These are phyloP conservation scores for Coleophoma crateriformis DNA, from an alignment of 2,329 filamentous ascomycete species.

Conservation along the genomic window DNA sequence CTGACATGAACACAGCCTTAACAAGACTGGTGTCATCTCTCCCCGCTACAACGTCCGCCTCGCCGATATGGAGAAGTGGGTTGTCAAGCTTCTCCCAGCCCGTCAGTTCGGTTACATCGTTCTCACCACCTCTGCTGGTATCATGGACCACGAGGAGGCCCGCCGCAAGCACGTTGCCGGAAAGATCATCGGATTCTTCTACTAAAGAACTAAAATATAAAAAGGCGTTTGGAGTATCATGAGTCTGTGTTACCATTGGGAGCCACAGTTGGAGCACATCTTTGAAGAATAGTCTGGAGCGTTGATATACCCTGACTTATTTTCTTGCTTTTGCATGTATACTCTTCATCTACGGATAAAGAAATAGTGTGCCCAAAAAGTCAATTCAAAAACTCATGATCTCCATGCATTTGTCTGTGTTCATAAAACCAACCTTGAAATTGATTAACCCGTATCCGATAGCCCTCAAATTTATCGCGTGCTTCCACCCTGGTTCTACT, in stretches of 20 bases:
- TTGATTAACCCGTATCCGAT: no score
- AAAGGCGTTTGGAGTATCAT: constrained; percentile 23
- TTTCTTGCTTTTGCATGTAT: constrained; percentile 16
- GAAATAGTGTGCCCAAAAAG: constrained; percentile 26
- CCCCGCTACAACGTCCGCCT: constrained; percentile 99
- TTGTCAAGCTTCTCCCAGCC: constrained; percentile 95
- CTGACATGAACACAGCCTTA: constrained; percentile 48
- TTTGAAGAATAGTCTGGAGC: constrained; percentile 13
- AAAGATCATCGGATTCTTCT: constrained; percentile 99
- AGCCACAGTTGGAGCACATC: constrained; percentile 4
- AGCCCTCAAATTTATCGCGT: no score
- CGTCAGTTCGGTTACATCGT: constrained; percentile 99
- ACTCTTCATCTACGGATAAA: constrained; percentile 15
- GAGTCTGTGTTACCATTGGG: constrained; percentile 23
- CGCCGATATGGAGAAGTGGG: constrained; percentile 98
- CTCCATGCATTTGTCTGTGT: constrained; percentile 4
- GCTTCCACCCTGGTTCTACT: no score
- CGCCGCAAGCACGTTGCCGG: constrained; percentile 97
- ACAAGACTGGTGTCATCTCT: constrained; percentile 99
- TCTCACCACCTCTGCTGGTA: constrained; percentile 97
- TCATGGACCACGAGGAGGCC: constrained; percentile 99
- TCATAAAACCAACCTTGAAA: no score
- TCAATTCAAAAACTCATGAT: constrained; percentile 25
- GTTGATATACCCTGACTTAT: constrained; percentile 21
- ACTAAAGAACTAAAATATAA: constrained; percentile 50